phyloP scores from a whole-genome alignment of 2,329 filamentous ascomycete genomes.

The Ophiostoma triangulosporum region DNA sequence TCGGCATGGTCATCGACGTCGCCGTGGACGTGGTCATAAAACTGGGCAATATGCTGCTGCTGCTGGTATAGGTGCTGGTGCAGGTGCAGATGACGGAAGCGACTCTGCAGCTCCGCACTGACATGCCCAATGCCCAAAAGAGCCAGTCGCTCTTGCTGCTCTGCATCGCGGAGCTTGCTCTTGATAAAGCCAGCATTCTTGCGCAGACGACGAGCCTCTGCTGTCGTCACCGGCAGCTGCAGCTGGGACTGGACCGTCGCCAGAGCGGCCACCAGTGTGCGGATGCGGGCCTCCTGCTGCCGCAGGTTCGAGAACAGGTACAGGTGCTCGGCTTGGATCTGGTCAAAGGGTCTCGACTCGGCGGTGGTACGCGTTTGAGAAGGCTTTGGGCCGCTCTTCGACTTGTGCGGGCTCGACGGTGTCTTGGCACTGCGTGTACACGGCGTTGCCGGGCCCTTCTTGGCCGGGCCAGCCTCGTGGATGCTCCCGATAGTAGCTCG shows the following conservation, averaged over 20 bases:
- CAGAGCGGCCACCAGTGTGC: conserved; percentile 27
- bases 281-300: conserved; percentile 24
- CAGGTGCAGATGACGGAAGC: conserved; percentile 23
- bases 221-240: conserved; percentile 7
- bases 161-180: conserved; percentile 29
- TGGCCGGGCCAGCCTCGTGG: neutral
- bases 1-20: neutral
- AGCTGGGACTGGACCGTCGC: conserved; percentile 22
- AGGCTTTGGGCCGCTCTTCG: neutral
- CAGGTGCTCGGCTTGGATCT: conserved; percentile 30
- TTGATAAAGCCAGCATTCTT: conserved; percentile 30
- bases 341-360: conserved; percentile 24
- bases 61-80: conserved; percentile 16
- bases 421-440: neutral
- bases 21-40: neutral
- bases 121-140: conserved; percentile 35
- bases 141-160: conserved; percentile 33
- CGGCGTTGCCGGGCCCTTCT: neutral
- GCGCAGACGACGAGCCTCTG: conserved; percentile 19
- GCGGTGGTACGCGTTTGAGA: neutral
- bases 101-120: conserved; percentile 33
- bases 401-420: neutral
- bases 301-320: conserved; percentile 32
- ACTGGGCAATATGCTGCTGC: neutral
- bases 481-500: neutral